Base-by-base conservation (phyloP, 495 filamentous ascomycete species). In the Niebla homalea region DNA sequence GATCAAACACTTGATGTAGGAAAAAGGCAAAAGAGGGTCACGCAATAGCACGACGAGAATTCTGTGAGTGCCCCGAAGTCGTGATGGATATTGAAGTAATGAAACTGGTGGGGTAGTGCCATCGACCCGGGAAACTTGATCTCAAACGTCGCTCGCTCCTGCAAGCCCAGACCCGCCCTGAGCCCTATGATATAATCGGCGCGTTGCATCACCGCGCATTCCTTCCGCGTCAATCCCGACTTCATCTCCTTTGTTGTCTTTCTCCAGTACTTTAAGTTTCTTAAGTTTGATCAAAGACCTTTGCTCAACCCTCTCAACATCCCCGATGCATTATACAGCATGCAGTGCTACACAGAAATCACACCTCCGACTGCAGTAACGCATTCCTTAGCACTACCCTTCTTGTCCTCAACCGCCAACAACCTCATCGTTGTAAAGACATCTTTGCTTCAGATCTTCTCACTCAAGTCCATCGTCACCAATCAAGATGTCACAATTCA, bases 311-410 rank as follows among this genome's bases (percentile, higher is more conserved):
- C 43, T 25, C 37, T 53, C 50, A 53, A 60, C 58, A 55, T 36
- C 42, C 36, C 44, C 21, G 48, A 55, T 54, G 52, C 26, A 46
- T 55, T 46, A 40, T 52, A 43, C 58, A 48, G 23, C 57, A 84
- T 84, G 80, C 81, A 84, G 72, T 81, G 76, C 70, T 97, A 96
- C 70, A 87, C 86, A 54, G 89, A 96, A 73, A 69, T 99, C 60
- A 78, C 87, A 57, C 82, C 92, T 67, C 88, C 92, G 19, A 93
- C 87, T 59, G 87, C 88, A 57, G 87, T 99, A 60, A 87, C 87
- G 50, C 85, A 94, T 69, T 85, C 90, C 35, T 64, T 97, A 59
- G 75, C 73, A 39, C 66, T 94, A 16, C 78, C 87, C 19, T 90
- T 99, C 60, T 67, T 81, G 38, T 81, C 80, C 25, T 67, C 85